Conservation (phyloP, 768 basidiomycete genomes). For the Boletus eberwhitei region DNA sequence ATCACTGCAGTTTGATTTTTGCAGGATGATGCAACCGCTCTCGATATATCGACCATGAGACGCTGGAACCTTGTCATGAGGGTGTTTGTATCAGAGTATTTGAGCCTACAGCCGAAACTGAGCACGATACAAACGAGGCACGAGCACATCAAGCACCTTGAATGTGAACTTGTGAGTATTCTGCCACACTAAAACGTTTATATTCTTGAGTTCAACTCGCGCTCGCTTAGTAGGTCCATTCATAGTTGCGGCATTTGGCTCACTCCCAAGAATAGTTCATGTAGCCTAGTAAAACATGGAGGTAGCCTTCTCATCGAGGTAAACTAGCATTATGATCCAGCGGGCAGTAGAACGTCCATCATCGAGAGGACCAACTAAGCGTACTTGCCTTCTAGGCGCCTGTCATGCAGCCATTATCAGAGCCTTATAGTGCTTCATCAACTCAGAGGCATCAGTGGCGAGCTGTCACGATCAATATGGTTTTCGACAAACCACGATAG, state of each 20-base stretch:
- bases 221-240: constrained; percentile 18
- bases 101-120: constrained; percentile 58
- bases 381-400: constrained; percentile 2
- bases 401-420: constrained; percentile 26
- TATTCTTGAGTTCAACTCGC: background rate
- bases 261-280: background rate
- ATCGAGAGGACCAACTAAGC: constrained; percentile 1
- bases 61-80: constrained; percentile 88
- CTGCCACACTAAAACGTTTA: background rate
- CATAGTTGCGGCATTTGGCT: background rate
- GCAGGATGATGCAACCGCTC: constrained; percentile 85
- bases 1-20: constrained; percentile 4
- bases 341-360: background rate
- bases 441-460: constrained; percentile 35
- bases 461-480: constrained; percentile 24
- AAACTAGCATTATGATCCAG: background rate
- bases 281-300: constrained; percentile 1
- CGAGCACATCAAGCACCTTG: constrained; percentile 34
- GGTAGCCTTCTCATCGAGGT: background rate
- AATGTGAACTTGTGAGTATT: constrained; percentile 47
- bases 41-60: constrained; percentile 82
- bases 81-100: constrained; percentile 88
- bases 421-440: constrained; percentile 43
- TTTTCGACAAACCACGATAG: background rate
- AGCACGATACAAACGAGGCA: constrained; percentile 26